These are phyloP conservation scores for Rhodamnia rubescens DNA, from an alignment of 345 rosid genomes.

Conservation along the genomic window DNA sequence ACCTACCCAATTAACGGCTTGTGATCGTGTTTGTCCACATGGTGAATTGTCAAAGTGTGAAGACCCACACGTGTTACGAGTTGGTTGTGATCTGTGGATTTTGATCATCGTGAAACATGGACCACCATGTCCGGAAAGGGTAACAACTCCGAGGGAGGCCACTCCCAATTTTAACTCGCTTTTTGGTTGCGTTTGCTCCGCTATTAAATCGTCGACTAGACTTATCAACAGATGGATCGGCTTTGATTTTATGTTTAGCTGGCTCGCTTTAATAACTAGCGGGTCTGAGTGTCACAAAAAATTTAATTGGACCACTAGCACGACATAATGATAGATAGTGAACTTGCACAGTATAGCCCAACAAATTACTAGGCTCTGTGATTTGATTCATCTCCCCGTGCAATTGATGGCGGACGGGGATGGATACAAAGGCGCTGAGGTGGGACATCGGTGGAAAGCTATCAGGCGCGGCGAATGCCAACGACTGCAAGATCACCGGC, in stretches of 20 bases:
- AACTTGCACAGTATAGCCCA: neutral
- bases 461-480: too few species aligned
- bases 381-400: too few species aligned
- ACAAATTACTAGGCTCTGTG: neutral
- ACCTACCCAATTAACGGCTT: too few species aligned
- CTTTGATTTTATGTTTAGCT: neutral
- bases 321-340: neutral
- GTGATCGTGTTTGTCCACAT: neutral
- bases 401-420: too few species aligned
- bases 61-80: neutral
- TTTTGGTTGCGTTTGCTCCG: neutral
- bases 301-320: rapidly evolving
- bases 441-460: too few species aligned
- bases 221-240: neutral
- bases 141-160: neutral
- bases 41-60: too few species aligned
- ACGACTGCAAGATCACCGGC: too few species aligned
- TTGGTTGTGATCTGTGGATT: neutral
- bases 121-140: neutral
- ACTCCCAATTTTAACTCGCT: neutral
- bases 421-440: too few species aligned
- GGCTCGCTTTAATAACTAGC: neutral
- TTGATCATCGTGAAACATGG: neutral
- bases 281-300: neutral
- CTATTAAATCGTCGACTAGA: neutral